Percentiles rank a stretch among this genome's conserved stretches.
Evolutionary conservation across 2,329 filamentous ascomycete species (phyloP).

Genomic region (Colletotrichum theobromicola): DNA sequence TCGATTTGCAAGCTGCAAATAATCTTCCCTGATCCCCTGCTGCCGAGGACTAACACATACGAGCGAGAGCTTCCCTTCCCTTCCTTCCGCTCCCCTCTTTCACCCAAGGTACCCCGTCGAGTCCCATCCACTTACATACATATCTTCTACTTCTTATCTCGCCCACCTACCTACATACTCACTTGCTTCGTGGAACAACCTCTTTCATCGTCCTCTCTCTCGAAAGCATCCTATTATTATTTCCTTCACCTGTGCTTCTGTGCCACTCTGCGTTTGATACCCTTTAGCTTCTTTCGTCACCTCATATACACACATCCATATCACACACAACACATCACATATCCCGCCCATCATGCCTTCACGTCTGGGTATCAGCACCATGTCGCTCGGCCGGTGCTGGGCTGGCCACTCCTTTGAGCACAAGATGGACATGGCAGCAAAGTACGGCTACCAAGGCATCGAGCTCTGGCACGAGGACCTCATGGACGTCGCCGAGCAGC

Average conservation of each 20-base stretch:
- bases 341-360: slow-evolving; percentile 48
- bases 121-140: not conserved
- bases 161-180: not conserved
- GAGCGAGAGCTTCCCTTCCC: not conserved
- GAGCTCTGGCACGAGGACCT: slow-evolving; percentile 84
- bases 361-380: slow-evolving; percentile 73
- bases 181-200: too few relatives aligned
- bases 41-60: slow-evolving; percentile 11
- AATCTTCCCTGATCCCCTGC: not conserved
- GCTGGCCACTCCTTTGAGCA: slow-evolving; percentile 70
- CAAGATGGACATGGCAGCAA: slow-evolving; percentile 72
- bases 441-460: slow-evolving; percentile 70
- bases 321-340: not conserved
- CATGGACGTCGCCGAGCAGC: slow-evolving; percentile 58
- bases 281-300: not conserved
- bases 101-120: not conserved
- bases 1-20: not conserved
- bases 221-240: not conserved
- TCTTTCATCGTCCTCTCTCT: not conserved
- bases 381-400: slow-evolving; percentile 74
- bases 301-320: not conserved
- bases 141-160: not conserved
- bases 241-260: not conserved
- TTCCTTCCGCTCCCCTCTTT: not conserved
- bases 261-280: not conserved